Evolutionary conservation across 2,329 filamentous ascomycete genomes (phyloP), one percentile per base, ranked within the genome.

Genomic region (Hypoxylon sp.): DNA sequence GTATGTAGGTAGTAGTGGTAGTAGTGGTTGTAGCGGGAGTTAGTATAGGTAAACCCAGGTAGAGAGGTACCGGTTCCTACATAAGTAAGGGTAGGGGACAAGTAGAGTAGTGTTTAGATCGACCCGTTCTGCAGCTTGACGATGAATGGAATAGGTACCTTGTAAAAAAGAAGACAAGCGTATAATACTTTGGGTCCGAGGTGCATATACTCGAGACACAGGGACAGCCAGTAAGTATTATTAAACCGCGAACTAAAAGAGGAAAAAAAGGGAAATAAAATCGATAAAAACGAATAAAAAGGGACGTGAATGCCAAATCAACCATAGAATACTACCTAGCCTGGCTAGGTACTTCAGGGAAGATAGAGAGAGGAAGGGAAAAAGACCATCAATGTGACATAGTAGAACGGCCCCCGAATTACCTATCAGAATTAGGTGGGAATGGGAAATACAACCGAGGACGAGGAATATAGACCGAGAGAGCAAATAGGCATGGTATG

Each of bases 21-120:
- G 21, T 32, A 51, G 50, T 58, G 43, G 52, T 48, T n/a, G n/a
- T n/a, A n/a, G n/a, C n/a, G n/a, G n/a, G n/a, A n/a, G n/a, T n/a
- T n/a, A 56, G 60, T 60, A 56, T 62, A 61, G 56, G 21, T 53
- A 60, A 52, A 55, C 17, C 14, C 19, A 52, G 21, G 48, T 55
- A 50, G 50, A 50, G 34, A 65, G 55, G 65, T 69, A 69, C 61
- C 56, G 51, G 46, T 60, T 34, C 61, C 49, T 60, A 48, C 50
- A 62, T 60, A 51, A 64, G 60, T 50, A 67, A 57, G 61, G 68
- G 67, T 71, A 69, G 50, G 68, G 21, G 25, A 32, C 51, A 70
- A 49, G 62, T 65, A 68, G 67, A 65, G 68, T 68, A 67, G 63
- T 68, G 69, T 60, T 71, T 71, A 68, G 71, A 72, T 72, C 71